Base-by-base conservation (phyloP, 257 asterid species). In the Capsicum rhomboideum region DNA sequence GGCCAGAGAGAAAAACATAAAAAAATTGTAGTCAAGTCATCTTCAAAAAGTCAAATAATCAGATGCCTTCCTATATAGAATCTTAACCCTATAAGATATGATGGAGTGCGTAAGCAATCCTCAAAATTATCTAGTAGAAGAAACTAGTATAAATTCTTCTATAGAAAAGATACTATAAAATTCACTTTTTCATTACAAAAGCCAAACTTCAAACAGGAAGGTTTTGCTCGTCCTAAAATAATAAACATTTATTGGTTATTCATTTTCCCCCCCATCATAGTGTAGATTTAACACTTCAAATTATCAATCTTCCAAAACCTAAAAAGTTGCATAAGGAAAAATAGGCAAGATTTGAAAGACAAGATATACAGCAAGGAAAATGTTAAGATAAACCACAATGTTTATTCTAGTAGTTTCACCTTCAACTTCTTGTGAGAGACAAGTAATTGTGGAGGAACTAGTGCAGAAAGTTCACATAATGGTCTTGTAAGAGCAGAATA, bases 401-500 rank as follows among this genome's bases (percentile, higher is more conserved):
- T 75, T 75, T 75, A 75, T 75, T 26, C 8, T 23, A 26, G 26
- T 75, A 77, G 81, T 17, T 77, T 77, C 81, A 97, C 99, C 92
- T 95, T 93, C 56, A 97, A 93, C 92, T 97, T 97, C 93, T 97
- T 97, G 90, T 95, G 98, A 85, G 99, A 92, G 53, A 93, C 97
- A 84, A 97, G 98, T 85, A 94, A 58, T 91, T 92, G 98, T 58
- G 98, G 98, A 81, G 99, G 98, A 82, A 95, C 97, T 80, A 97
- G 90, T 5, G 98, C 93, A 54, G 98, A 95, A 55, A 97, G 94
- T 85, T 97, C 99, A 89, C 99, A 97, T 58, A 97, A 90, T 61
- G 98, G 98, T 93, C 99, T 93, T 50, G 99, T 93, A 75, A 97
- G 92, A 88, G 99, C 98, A 46, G 99, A 95, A 87, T 95, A 97